phyloP scores from a whole-genome alignment of 495 filamentous ascomycete genomes.

The Aspergillus cristatus region DNA sequence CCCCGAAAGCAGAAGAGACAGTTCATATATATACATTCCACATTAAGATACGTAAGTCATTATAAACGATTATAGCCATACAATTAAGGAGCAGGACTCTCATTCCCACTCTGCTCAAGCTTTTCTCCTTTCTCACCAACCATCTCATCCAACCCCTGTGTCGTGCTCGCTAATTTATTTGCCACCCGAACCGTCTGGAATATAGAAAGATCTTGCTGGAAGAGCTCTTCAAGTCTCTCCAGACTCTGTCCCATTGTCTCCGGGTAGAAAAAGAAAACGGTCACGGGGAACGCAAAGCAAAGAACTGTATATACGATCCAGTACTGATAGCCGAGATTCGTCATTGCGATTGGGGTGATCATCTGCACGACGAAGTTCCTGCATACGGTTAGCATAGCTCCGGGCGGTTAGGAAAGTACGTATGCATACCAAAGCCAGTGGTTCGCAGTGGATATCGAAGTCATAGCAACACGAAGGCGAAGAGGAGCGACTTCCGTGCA shows the following conservation, averaged over 20 bases:
- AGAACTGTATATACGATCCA: constrained; percentile 46
- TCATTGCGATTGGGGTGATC: constrained; percentile 45
- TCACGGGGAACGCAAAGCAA: constrained; percentile 20
- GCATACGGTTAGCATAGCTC: background rate
- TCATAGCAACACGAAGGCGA: constrained; percentile 41
- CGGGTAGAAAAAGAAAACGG: constrained; percentile 56
- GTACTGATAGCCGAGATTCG: constrained; percentile 42
- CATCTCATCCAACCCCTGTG: too few relatives aligned
- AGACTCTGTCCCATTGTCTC: constrained; percentile 32
- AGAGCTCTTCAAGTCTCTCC: constrained; percentile 7
- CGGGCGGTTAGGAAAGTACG: background rate
- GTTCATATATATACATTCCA: too few relatives aligned
- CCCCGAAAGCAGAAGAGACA: too few relatives aligned
- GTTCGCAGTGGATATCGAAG: constrained; percentile 39
- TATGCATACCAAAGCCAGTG: constrained; percentile 36
- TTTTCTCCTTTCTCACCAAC: background rate
- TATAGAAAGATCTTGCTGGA: constrained; percentile 2
- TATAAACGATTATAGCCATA: too few relatives aligned
- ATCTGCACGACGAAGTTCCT: constrained; percentile 39
- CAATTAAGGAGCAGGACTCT: too few relatives aligned
- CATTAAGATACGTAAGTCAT: too few relatives aligned
- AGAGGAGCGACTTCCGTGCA: constrained; percentile 46
- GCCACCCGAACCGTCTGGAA: constrained; percentile 1
- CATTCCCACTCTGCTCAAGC: too few relatives aligned
- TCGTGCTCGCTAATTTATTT: background rate